Evolutionary conservation across 2,329 filamentous ascomycete species (phyloP), one percentile per base, ranked within the genome.

Genomic region (Biscogniauxia mediterranea): DNA sequence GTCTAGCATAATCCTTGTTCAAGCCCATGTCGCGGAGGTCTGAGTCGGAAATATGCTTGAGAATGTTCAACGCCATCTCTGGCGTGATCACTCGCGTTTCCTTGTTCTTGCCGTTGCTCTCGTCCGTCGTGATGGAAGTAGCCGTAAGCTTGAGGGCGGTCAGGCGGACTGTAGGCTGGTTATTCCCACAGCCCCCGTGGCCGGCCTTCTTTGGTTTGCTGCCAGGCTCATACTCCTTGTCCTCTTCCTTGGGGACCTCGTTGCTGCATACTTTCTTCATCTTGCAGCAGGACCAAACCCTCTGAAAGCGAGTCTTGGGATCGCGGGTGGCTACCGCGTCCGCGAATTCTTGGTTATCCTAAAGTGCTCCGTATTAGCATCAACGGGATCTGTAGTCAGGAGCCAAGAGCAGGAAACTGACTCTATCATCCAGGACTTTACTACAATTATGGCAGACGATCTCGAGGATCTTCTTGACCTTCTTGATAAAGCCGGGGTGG

Each of bases 401-500:
- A 82, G 83, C 77, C 80, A 78, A 75, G 73, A 76, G 81, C 83
- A 83, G 81, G 82, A 83, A 82, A 96, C 94, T 92, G 89, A 98
- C 94, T 89, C 92, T 91, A 86, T 98, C 93, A 80, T 93, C 90
- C 83, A 97, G 87, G 75, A 98, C 92, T 83, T 95, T 96, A 80
- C 93, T 94, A 84, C 96, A 99, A 79, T 96, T 97, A 81, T 97
- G 93, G 85, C 96, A 99, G 78, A 99, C 93, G 70, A 93, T 95
- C 85, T 99, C 96, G 77, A 99, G 83, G 71, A 99, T 87, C 84
- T 98, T 99, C 85, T 99, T 99, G 80, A 97, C 93, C 83, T 98
- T 98, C 78, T 92, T 96, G 81, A 99, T 90, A 79, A 97, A 99
- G 73, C 95, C 95, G 82, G 83, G 80, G 71, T 99, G 95, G 78